Base-by-base conservation (phyloP, 441 rosid species). In the Erodium trifolium region DNA sequence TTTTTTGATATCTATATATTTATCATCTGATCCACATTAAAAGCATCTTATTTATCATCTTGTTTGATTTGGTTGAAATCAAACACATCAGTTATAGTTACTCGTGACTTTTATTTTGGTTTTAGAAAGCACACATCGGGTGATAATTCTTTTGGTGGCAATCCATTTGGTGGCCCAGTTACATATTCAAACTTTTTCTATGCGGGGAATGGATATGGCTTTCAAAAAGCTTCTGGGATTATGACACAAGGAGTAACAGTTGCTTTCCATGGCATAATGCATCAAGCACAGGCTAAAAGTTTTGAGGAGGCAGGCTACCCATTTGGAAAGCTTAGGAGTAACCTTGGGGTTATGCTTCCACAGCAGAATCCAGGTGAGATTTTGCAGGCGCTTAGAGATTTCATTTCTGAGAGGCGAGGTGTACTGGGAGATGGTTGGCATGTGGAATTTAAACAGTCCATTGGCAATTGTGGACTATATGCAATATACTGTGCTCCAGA, bases 361-460 rank as follows among this genome's bases (percentile, higher is more conserved):
- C 83, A 88, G 72, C 78, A 69, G 78, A 87, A 86, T 83, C 82
- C 85, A 63, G 84, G 83, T 64, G 97, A 90, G 85, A 71, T 84
- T 63, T 81, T 92, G 86, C 91, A 86, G 72, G 83, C 82, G 72
- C 96, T 93, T 73, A 88, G 84, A 80, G 86, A 89, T 39, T 89
- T 83, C 70, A 76, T 93, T 70, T 81, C 93, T 66, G 91, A 86
- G 80, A 85, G 88, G 80, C 92, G 85, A 73, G 98, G 96, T 67
- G 81, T 78, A 68, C 80, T 91, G 67, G 97, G 84, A 72, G 93
- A 89, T 75, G 98, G 95, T 62, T 89, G 96, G 97, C 83, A 53
- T 51, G 93, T 87, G 31, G 93, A 93, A 78, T 78, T 88, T 73
- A 87, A 79, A 76, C 90, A 78, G 69, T 82, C 89, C 53, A 35